Evolutionary conservation across 148 eudicot species (phyloP), one percentile per base, ranked within the genome.

Genomic region (Rhododendron griersonianum): DNA sequence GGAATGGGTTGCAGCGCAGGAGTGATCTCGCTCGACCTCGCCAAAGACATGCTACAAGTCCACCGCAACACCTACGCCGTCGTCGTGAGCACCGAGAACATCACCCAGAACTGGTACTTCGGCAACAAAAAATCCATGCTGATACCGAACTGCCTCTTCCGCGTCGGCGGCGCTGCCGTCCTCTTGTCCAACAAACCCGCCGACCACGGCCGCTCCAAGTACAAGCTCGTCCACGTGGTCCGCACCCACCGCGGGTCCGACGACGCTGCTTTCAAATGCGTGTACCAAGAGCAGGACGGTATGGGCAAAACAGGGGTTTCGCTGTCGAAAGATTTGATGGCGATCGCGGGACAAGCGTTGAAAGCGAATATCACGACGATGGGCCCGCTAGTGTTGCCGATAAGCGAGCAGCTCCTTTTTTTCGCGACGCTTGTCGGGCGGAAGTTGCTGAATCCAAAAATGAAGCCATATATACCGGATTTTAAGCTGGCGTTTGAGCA

Each of bases 1-100:
- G 95, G 95, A 0, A 93, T 93, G 95, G 95, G 95, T 0, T 93
- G 95, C 82, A 90, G 91, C 5, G 94, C 95, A 0, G 95, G 95
- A 0, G 94, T 92, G 0, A 93, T 93, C 3, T 90, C 95, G 0
- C 51, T 93, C 2, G 93, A 92, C 85, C 90, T 93, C 23, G 95
- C 94, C 0, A 93, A 87, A 74, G 95, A 93, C 82, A 84, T 92
- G 57, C 77, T 93, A 8, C 95, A 91, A 81, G 90, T 92, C 10
- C 94, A 92, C 71, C 63, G 93, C 15, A 92, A 91, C 59, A 93
- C 94, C 2, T 91, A 83, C 14, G 95, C 95, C 0, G 85, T 93
- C 2, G 91, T 93, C 1, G 93, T 93, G 2, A 92, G 94, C 83
- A 93, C 92, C 0, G 95, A 93, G 75, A 93, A 92, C 83, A 92